These are phyloP conservation scores for Brassica rapa DNA, from an alignment of 345 rosid species.

Conservation along the genomic window DNA sequence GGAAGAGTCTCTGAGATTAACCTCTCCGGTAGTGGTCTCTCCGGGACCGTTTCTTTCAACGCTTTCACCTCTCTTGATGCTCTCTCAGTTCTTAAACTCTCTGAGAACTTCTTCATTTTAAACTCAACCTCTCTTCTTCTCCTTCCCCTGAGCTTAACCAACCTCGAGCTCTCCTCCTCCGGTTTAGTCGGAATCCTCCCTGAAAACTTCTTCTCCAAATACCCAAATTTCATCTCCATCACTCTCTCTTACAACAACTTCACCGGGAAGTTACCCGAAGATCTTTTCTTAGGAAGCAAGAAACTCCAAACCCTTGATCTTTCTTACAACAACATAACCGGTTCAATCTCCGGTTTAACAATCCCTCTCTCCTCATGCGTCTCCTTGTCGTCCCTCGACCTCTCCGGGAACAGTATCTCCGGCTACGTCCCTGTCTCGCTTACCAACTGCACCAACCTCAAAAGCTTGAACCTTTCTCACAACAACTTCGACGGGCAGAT, in stretches of 20 bases:
- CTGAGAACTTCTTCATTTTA: slow-evolving; percentile 55
- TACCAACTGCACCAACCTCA: slow-evolving; percentile 75
- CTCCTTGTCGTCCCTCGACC: slow-evolving; percentile 64
- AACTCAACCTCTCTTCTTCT: slow-evolving; percentile 74
- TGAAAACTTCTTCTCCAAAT: slow-evolving; percentile 55
- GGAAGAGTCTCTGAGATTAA: slow-evolving; percentile 73
- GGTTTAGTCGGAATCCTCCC: slow-evolving; percentile 73
- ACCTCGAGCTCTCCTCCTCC: slow-evolving; percentile 63
- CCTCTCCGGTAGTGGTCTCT: slow-evolving; percentile 58
- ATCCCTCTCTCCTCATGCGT: slow-evolving; percentile 48
- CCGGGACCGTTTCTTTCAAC: slow-evolving; percentile 59
- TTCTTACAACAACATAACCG: slow-evolving; percentile 82
- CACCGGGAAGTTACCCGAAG: slow-evolving; percentile 63
- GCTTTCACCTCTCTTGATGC: slow-evolving; percentile 60
- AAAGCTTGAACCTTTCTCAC: slow-evolving; percentile 58
- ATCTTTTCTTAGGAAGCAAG: slow-evolving; percentile 51
- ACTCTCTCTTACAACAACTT: slow-evolving; percentile 67
- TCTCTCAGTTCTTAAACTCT: slow-evolving; percentile 62
- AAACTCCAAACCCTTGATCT: slow-evolving; percentile 76
- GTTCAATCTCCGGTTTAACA: slow-evolving; percentile 66
- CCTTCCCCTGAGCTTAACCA: slow-evolving; percentile 66
- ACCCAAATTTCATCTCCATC: slow-evolving; percentile 56
- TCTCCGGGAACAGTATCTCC: slow-evolving; percentile 61
- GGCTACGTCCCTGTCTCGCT: slow-evolving; percentile 62
- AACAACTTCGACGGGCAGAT: slow-evolving; percentile 70